A percentile compares a stretch with the other conserved stretches of the same genome.
Evolutionary conservation across 139 green algal species (phyloP).

Genomic region (Nannochloris sp.): DNA sequence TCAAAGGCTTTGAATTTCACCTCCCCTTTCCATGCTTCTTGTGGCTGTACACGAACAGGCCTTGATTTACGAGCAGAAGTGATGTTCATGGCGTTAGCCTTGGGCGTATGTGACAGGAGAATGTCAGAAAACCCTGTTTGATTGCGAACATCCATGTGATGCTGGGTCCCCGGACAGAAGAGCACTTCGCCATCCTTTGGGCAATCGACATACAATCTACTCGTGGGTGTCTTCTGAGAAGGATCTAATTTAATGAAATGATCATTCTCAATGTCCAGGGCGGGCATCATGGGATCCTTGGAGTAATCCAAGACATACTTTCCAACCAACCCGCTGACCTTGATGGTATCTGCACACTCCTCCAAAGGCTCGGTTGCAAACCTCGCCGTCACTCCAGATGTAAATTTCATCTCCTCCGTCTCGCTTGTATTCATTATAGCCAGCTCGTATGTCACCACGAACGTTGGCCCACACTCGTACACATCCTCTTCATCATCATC

Average conservation of each 20-base stretch:
- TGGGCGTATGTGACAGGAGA: conserved; percentile 7
- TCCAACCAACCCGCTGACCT: conserved; percentile 26
- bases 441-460: conserved; percentile 12
- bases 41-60: conserved; percentile 23
- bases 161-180: conserved; percentile 25
- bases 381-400: conserved; percentile 19
- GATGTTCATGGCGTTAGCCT: conserved; percentile 16
- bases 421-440: conserved; percentile 27
- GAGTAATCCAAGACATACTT: conserved; percentile 31
- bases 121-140: conserved; percentile 20
- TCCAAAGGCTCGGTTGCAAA: conserved; percentile 19
- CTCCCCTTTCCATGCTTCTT: conserved; percentile 29
- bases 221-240: background rate
- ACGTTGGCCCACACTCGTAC: background rate
- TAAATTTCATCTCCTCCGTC: conserved; percentile 30
- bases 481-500: background rate
- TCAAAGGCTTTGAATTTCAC: conserved; percentile 25
- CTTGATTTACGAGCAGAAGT: conserved; percentile 10
- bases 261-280: conserved; percentile 15
- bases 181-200: conserved; percentile 10
- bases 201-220: conserved; percentile 20
- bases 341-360: conserved; percentile 7
- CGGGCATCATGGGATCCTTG: conserved; percentile 7
- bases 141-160: conserved; percentile 18
- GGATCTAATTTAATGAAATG: conserved; percentile 26